Base-by-base conservation (phyloP, 78 protist genomes). In the Bigelowiella natans region DNA sequence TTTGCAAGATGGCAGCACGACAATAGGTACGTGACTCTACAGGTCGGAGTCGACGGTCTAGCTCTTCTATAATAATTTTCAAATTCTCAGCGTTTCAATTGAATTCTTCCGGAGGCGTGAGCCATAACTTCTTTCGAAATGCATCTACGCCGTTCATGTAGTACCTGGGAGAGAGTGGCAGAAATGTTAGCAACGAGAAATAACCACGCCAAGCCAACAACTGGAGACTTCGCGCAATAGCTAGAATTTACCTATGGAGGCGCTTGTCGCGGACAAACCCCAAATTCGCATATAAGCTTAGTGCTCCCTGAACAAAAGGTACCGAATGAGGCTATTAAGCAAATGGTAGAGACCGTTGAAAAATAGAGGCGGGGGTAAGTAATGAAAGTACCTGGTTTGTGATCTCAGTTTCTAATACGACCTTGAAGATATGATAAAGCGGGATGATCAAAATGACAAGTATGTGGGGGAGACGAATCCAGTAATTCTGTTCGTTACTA, bases 261-360 rank as follows among this genome's bases (percentile, higher is more conserved):
- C 95, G 90, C 91, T 96, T 96, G 88, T 93, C 89, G 7, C 94
- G 85, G 29, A 95, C 93, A 37, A 96, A 96, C 31, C 98, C 98
- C 11, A 96, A 93, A 30, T 73, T 34, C 38, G 94, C 96, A 90
- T 96, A 96, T 0, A 96, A 86, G 0, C 93, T 36, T 26, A 96
- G 90, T 2, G 98, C 97, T 11, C 91, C 97, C 73, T 51, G 73
- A 18, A 51, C 18, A 26, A 51, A 18, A 18, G 73, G 7, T 51
- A 51, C 73, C 18, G 18, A 18, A 18, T 7, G 7, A 26, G 18
- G 73, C 34, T 51, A 7, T 51, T 26, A 18, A 51, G 73, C 73
- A 26, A 51, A 18, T 7, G 73, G 18, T 51, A 51, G 73, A 26
- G 73, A 26, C 18, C 18, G 73, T 51, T 7, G 34, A 26, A 7